These are phyloP conservation scores for Hyaloperonospora brassicae DNA, from an alignment of 352 stramenopile genomes.

Conservation along the genomic window DNA sequence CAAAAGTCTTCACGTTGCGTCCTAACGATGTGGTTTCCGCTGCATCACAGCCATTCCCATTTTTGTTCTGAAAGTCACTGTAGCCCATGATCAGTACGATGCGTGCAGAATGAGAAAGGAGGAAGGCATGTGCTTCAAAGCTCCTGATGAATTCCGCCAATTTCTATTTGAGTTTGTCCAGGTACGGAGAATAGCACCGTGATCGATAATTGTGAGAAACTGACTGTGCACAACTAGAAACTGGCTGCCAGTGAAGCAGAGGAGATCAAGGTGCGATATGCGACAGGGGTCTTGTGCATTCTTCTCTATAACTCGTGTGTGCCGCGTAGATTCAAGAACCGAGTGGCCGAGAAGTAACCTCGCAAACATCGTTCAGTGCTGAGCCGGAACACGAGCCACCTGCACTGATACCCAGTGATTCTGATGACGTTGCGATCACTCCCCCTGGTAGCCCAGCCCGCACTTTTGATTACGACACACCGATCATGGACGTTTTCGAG, in stretches of 20 bases:
- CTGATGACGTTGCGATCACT: neutral
- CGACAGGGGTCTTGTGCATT: neutral
- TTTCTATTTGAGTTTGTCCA: conserved; percentile 40
- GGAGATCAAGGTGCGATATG: conserved; percentile 9
- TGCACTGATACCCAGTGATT: neutral
- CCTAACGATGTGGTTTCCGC: neutral
- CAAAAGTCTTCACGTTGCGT: neutral
- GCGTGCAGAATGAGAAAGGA: conserved; percentile 21
- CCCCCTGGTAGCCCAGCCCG: neutral
- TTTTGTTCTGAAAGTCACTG: conserved; percentile 63
- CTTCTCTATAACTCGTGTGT: neutral
- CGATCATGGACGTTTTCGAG: neutral
- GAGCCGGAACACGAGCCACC: neutral
- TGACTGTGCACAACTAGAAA: conserved; percentile 6
- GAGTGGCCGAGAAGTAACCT: neutral
- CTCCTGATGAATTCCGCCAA: conserved; percentile 26
- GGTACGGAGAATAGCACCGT: conserved; percentile 17
- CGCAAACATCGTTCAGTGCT: neutral
- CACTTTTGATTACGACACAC: neutral
- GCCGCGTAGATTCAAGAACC: conserved; percentile 3
- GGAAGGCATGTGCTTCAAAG: conserved; percentile 28
- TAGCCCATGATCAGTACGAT: conserved; percentile 27
- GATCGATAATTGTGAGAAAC: neutral
- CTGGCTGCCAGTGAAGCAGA: conserved; percentile 7
- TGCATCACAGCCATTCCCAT: conserved; percentile 49